phyloP scores from a whole-genome alignment of 1,284 basidiomycete species.

The Limonomyces culmigenus region DNA sequence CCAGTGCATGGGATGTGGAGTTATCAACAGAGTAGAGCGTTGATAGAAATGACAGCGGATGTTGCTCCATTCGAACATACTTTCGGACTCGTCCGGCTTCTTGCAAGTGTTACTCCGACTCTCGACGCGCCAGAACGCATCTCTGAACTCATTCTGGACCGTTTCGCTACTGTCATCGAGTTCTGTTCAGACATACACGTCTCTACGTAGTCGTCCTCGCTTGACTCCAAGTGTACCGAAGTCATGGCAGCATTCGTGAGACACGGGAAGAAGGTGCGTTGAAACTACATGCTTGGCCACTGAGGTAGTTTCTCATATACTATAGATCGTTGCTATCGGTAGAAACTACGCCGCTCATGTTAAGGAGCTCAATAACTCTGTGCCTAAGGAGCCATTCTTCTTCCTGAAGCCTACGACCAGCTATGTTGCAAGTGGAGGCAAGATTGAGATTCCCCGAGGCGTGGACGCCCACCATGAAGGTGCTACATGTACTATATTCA shows the following conservation, averaged over 20 bases:
- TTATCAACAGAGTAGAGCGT: too few relatives aligned
- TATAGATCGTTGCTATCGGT: constrained; percentile 79
- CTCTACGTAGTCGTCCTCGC: too few relatives aligned
- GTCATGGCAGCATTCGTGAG: constrained; percentile 28
- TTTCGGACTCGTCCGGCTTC: too few relatives aligned
- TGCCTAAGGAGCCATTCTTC: constrained; percentile 94
- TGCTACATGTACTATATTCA: constrained; percentile 19
- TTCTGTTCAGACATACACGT: too few relatives aligned
- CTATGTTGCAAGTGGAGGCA: constrained; percentile 64
- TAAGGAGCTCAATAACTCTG: constrained; percentile 82
- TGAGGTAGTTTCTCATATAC: neutral
- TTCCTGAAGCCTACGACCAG: constrained; percentile 94
- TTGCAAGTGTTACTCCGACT: too few relatives aligned
- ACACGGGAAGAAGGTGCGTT: constrained; percentile 27
- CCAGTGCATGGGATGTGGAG: too few relatives aligned
- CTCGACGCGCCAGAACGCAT: too few relatives aligned
- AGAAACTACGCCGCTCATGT: constrained; percentile 76
- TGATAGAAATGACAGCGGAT: too few relatives aligned
- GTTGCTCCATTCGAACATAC: too few relatives aligned
- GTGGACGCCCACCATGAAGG: constrained; percentile 86
- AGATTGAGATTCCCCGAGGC: constrained; percentile 77
- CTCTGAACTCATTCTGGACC: too few relatives aligned
- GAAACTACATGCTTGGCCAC: neutral
- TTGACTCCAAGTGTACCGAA: too few relatives aligned
- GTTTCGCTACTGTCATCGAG: too few relatives aligned